phyloP scores from a whole-genome alignment of 2,329 filamentous ascomycete species.

The Phyllosticta citrichinensis region DNA sequence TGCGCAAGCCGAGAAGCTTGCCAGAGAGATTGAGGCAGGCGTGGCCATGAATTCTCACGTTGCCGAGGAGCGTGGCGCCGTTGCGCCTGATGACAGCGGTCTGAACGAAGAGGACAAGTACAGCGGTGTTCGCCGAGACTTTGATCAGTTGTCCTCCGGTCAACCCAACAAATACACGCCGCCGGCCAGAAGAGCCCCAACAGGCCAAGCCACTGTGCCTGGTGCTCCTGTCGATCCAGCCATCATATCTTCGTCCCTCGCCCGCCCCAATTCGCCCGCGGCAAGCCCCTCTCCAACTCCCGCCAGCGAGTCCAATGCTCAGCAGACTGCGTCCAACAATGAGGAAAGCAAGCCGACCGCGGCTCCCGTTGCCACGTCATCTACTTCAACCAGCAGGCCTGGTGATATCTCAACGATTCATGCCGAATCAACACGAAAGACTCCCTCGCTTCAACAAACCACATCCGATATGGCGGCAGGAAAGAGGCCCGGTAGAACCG shows the following conservation, averaged over 20 bases:
- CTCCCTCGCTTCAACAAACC: constrained; percentile 2
- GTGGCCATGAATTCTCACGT: constrained; percentile 68
- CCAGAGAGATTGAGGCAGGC: constrained; percentile 78
- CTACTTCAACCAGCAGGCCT: constrained; percentile 17
- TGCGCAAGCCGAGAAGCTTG: constrained; percentile 75
- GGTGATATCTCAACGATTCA: neutral
- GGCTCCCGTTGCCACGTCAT: constrained; percentile 19
- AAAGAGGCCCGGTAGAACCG: constrained; percentile 30
- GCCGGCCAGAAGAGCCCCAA: constrained; percentile 73
- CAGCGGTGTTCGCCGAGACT: constrained; percentile 74
- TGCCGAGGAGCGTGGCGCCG: constrained; percentile 76
- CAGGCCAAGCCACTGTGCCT: constrained; percentile 60
- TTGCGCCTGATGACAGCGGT: constrained; percentile 53
- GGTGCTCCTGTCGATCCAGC: constrained; percentile 77
- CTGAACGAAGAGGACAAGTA: constrained; percentile 94
- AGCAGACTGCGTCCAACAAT: constrained; percentile 15
- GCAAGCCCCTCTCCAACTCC: constrained; percentile 19
- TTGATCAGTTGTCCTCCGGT: constrained; percentile 54
- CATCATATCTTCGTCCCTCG: constrained; percentile 79
- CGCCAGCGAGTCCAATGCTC: constrained; percentile 8
- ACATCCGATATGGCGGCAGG: constrained; percentile 11
- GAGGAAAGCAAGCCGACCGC: constrained; percentile 13
- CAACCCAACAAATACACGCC: constrained; percentile 74
- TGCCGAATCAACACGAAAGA: neutral
- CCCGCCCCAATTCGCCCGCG: constrained; percentile 26